Conservation (phyloP, 108 stramenopile species). For the Fragilaria radians region DNA sequence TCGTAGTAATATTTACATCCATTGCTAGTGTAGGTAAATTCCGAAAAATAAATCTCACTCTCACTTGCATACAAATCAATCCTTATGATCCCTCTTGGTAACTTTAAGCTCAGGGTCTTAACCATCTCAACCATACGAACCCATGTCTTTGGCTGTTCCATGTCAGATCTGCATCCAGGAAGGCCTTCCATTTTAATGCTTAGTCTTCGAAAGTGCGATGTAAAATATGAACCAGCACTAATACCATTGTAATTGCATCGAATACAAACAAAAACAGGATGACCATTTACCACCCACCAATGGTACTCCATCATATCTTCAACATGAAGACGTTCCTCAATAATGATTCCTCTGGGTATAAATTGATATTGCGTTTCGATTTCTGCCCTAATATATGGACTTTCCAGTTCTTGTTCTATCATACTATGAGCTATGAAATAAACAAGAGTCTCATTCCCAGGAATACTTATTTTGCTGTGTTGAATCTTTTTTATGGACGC, state of each 20-base stretch:
- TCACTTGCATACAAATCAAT: conserved; percentile 10
- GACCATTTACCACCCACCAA: conserved; percentile 10
- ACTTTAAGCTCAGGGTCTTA: background rate
- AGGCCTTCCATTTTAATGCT: background rate
- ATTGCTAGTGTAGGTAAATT: conserved; percentile 7
- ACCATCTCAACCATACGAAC: conserved; percentile 1
- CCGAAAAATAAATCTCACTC: conserved; percentile 7
- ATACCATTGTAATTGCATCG: conserved; percentile 3
- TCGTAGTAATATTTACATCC: background rate
- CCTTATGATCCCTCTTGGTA: conserved; percentile 1
- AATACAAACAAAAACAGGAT: conserved; percentile 5
- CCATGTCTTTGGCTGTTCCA: conserved; percentile 7
- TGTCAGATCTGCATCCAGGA: background rate
- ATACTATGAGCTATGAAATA: background rate
- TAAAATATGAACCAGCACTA: conserved; percentile 1
- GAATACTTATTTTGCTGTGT: background rate
- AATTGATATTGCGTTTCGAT: conserved; percentile 6
- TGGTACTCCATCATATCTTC: conserved; percentile 6
- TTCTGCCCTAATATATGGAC: background rate
- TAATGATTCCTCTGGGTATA: conserved; percentile 4
- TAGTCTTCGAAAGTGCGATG: conserved; percentile 6
- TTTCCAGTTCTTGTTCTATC: background rate
- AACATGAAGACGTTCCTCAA: conserved; percentile 4
- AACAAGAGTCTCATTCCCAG: background rate
- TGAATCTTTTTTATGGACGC: background rate